phyloP scores from a whole-genome alignment of 345 rosid species.

The Brassica juncea region DNA sequence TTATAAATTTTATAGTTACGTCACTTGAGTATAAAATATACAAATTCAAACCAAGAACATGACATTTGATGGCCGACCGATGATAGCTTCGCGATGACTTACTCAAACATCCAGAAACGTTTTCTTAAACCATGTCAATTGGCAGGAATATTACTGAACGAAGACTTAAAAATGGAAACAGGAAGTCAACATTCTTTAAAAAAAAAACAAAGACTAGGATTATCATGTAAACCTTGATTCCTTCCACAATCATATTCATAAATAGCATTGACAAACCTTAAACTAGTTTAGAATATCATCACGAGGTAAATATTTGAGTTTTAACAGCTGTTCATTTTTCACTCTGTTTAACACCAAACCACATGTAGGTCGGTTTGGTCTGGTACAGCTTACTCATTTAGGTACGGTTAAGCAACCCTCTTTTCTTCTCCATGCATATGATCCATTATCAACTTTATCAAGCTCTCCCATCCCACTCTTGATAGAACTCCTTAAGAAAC shows the following conservation, averaged over 20 bases:
- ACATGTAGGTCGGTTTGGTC: slow-evolving; percentile 22
- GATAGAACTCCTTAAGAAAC: slow-evolving; percentile 61
- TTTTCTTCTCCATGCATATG: slow-evolving; percentile 15
- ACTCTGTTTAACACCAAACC: not conserved
- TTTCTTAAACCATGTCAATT: not conserved
- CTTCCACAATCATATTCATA: slow-evolving; percentile 15
- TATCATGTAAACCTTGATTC: slow-evolving; percentile 9
- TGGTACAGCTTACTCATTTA: not conserved
- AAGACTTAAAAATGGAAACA: slow-evolving; percentile 19
- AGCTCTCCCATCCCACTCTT: slow-evolving; percentile 76
- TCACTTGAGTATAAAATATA: not conserved
- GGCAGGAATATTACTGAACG: not conserved
- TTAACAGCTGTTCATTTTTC: not conserved
- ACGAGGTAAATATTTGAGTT: not conserved
- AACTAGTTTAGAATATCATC: not conserved
- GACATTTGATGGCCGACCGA: slow-evolving; percentile 29
- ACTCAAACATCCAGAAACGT: slow-evolving; percentile 16
- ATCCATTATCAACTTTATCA: slow-evolving; percentile 33
- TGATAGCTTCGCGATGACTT: slow-evolving; percentile 18
- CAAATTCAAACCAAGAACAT: slow-evolving; percentile 1
- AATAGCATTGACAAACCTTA: slow-evolving; percentile 16
- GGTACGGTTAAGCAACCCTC: not conserved
- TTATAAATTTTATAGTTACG: not conserved
- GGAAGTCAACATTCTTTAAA: not conserved
- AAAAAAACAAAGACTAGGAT: not conserved